Percentiles rank a stretch among this genome's conserved stretches.
These are phyloP conservation scores for Penicillium sp. DNA, from an alignment of 2,329 filamentous ascomycete genomes.

Conservation along the genomic window DNA sequence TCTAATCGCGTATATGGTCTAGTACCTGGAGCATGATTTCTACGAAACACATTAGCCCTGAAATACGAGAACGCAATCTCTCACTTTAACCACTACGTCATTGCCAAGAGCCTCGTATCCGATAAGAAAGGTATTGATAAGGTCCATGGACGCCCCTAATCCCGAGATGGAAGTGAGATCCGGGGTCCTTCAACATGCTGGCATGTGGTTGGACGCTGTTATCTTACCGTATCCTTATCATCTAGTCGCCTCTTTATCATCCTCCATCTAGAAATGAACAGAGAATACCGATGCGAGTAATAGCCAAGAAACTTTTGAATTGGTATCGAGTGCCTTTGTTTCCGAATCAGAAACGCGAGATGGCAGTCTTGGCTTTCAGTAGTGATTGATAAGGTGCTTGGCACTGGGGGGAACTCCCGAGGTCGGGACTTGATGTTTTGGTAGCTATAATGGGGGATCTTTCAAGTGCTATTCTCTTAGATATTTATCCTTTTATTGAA, in stretches of 20 bases:
- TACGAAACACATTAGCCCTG: not conserved
- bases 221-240: slow-evolving; percentile 1
- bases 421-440: not conserved
- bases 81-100: not conserved
- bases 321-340: not conserved
- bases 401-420: too few species aligned
- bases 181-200: slow-evolving; percentile 4
- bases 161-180: slow-evolving; percentile 18
- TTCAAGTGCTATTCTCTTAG: not conserved
- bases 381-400: not conserved
- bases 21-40: not conserved
- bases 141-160: slow-evolving; percentile 7
- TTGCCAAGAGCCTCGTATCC: not conserved
- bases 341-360: not conserved
- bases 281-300: not conserved
- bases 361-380: not conserved
- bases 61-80: not conserved
- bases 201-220: slow-evolving; percentile 12
- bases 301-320: not conserved
- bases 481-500: too few species aligned
- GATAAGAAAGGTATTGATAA: not conserved
- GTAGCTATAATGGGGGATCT: not conserved
- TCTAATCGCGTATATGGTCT: not conserved
- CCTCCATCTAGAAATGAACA: not conserved
- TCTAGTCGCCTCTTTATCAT: not conserved